A percentile compares a stretch with the other conserved stretches of the same genome.
These are phyloP conservation scores for Cydonia oblonga DNA, from an alignment of 331 rosid genomes.

Conservation along the genomic window DNA sequence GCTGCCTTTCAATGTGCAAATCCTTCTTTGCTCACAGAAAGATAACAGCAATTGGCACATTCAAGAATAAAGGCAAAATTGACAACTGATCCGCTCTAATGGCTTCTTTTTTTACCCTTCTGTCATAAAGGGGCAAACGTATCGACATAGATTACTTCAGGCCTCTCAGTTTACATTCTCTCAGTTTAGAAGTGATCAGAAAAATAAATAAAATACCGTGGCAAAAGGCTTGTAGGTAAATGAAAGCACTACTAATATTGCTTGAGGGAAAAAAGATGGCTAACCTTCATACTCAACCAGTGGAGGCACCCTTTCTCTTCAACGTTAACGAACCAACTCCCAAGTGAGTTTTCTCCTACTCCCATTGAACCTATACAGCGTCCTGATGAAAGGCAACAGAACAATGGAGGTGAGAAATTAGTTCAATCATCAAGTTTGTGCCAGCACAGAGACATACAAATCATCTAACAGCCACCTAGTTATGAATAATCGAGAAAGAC, in stretches of 20 bases:
- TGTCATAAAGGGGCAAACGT: not conserved
- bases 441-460: not conserved
- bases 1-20: not conserved
- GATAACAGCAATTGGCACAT: not conserved
- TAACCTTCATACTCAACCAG: no score
- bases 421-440: not conserved
- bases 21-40: not conserved
- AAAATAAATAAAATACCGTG: not conserved
- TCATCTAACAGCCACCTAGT: not conserved
- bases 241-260: not conserved
- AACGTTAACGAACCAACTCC: not conserved
- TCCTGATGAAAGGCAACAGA: not conserved
- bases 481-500: not conserved
- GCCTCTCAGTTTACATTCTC: no score
- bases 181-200: no score
- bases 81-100: not conserved
- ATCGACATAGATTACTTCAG: no score
- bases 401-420: not conserved
- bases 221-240: not conserved
- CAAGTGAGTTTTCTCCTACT: not conserved
- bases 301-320: no score
- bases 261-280: not conserved
- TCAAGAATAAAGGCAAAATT: not conserved
- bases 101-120: not conserved
- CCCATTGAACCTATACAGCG: not conserved